Percentiles rank a stretch among this genome's conserved stretches.
Conservation (phyloP, 108 stramenopile species). For the Nannochloropsis oceanica region DNA sequence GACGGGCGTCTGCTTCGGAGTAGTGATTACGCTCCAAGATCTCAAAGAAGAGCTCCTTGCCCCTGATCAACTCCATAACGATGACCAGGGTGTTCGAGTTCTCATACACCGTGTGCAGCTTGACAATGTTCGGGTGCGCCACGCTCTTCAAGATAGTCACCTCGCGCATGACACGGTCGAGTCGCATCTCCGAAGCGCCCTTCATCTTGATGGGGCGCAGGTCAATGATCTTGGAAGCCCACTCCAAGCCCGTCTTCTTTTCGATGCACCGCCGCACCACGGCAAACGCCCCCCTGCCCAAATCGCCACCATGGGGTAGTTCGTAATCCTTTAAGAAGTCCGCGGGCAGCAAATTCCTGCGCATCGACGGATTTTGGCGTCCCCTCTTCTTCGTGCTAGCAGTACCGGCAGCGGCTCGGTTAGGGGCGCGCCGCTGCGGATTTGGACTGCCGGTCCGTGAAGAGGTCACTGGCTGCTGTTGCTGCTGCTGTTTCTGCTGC, state of each 20-base stretch:
- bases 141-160: slow-evolving; percentile 40
- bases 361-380: background rate
- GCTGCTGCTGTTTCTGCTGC: too few species aligned
- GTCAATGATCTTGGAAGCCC: slow-evolving; percentile 83
- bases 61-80: slow-evolving; percentile 52
- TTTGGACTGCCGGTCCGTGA: too few species aligned
- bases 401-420: too few species aligned
- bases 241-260: slow-evolving; percentile 42
- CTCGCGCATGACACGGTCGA: slow-evolving; percentile 76
- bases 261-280: slow-evolving; percentile 57
- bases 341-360: background rate
- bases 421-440: too few species aligned
- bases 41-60: slow-evolving; percentile 52
- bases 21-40: slow-evolving; percentile 30
- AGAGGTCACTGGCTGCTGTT: too few species aligned
- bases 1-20: slow-evolving; percentile 44
- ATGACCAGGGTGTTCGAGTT: slow-evolving; percentile 48
- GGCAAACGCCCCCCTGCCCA: slow-evolving; percentile 77
- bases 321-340: slow-evolving; percentile 55
- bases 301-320: slow-evolving; percentile 54
- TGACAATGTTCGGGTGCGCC: slow-evolving; percentile 54
- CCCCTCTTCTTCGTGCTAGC: background rate
- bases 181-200: slow-evolving; percentile 56
- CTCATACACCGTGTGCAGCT: slow-evolving; percentile 52
- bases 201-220: slow-evolving; percentile 56